phyloP scores from a whole-genome alignment of 2,329 filamentous ascomycete species.

The Hypomyces rosellus region DNA sequence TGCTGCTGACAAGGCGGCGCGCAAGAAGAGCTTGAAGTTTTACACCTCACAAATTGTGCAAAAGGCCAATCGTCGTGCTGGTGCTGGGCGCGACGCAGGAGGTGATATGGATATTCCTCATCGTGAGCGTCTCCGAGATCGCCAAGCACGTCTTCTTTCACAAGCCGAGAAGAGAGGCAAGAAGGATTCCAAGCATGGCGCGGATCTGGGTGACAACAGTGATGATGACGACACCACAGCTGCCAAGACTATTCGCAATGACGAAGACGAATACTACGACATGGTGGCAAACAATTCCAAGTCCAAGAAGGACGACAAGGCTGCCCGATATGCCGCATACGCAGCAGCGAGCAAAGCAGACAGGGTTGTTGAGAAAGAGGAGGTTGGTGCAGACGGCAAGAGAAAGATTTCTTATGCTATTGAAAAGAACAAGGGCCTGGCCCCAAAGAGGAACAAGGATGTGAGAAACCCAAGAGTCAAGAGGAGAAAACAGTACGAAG shows the following conservation, averaged over 20 bases:
- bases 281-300: constrained; percentile 66
- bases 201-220: constrained; percentile 62
- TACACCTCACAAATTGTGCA: constrained; percentile 97
- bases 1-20: constrained; percentile 77
- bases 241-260: constrained; percentile 46
- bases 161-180: constrained; percentile 80
- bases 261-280: constrained; percentile 80
- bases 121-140: constrained; percentile 79
- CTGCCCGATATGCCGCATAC: constrained; percentile 48
- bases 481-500: constrained; percentile 94
- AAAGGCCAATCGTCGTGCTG: constrained; percentile 79
- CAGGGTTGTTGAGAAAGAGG: constrained; percentile 58
- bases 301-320: constrained; percentile 69
- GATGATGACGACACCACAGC: constrained; percentile 58
- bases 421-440: constrained; percentile 94
- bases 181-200: constrained; percentile 54
- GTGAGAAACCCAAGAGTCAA: constrained; percentile 92
- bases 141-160: constrained; percentile 78
- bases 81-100: constrained; percentile 65
- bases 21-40: constrained; percentile 90
- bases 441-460: constrained; percentile 87
- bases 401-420: constrained; percentile 90
- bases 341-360: constrained; percentile 58
- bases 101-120: constrained; percentile 82
- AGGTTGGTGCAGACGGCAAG: constrained; percentile 77